Evolutionary conservation across 352 stramenopile species (phyloP).

Genomic region (Hyaloperonospora brassicae): DNA sequence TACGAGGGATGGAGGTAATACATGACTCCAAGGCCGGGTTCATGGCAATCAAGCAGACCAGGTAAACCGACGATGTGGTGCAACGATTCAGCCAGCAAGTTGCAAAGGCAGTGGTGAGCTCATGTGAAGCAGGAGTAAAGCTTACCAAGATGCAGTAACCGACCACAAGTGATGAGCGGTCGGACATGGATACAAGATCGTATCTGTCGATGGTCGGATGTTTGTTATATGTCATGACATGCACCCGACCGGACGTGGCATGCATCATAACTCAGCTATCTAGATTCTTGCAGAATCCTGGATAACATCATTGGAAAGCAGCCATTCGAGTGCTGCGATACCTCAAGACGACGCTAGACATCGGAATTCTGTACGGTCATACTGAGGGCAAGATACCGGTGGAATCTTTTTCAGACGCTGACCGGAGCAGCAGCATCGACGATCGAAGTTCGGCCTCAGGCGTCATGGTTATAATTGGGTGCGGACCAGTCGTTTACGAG

Average conservation of each 20-base stretch:
- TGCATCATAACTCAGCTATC: background rate
- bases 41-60: background rate
- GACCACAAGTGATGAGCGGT: background rate
- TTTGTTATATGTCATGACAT: background rate
- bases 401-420: background rate
- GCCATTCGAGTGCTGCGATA: background rate
- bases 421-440: constrained; percentile 1
- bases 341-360: background rate
- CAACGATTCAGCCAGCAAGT: constrained; percentile 2
- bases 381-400: background rate
- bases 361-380: background rate
- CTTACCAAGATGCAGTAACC: constrained; percentile 2
- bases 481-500: background rate
- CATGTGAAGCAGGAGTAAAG: constrained; percentile 4
- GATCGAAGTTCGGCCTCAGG: background rate
- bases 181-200: background rate
- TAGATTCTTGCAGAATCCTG: background rate
- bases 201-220: background rate
- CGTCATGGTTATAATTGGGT: background rate
- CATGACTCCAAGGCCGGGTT: background rate
- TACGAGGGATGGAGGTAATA: background rate
- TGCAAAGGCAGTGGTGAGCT: constrained; percentile 1
- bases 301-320: constrained; percentile 1
- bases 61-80: constrained; percentile 2
- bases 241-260: background rate